Evolutionary conservation across 768 basidiomycete genomes (phyloP).

Genomic region (Phylloporus rhodoxanthus): DNA sequence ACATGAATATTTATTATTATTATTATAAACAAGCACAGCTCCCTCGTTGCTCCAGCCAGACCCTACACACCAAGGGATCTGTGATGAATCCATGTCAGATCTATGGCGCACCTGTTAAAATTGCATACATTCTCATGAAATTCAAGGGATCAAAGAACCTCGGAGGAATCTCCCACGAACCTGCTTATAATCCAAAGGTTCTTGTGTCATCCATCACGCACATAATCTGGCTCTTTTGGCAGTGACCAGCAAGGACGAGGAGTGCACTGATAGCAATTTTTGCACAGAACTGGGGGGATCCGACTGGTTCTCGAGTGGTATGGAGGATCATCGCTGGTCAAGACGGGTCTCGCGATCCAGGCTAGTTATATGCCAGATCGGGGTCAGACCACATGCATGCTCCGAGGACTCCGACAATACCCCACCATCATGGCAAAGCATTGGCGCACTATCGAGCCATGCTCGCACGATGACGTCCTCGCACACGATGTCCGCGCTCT

Average conservation of each 20-base stretch:
- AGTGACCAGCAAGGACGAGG: conserved; percentile 66
- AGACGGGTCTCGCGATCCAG: not conserved
- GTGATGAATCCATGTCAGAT: no score
- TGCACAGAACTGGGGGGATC: conserved; percentile 66
- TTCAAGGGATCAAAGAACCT: no score
- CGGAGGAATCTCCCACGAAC: no score
- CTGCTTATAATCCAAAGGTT: no score
- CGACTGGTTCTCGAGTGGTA: conserved; percentile 26
- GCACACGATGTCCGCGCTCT: conserved; percentile 64
- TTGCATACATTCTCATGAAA: no score
- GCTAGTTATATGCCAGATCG: not conserved
- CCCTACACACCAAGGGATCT: no score
- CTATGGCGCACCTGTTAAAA: no score
- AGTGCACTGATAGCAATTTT: conserved; percentile 61
- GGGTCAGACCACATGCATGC: not conserved
- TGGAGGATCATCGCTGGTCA: conserved; percentile 11
- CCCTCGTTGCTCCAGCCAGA: no score
- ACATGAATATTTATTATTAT: no score
- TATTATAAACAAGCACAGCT: no score
- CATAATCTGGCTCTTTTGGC: no score
- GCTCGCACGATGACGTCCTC: conserved; percentile 69
- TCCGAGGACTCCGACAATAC: not conserved
- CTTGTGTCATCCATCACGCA: no score
- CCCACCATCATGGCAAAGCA: not conserved
- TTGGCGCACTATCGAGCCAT: conserved; percentile 39